These are phyloP conservation scores for Pichia rugopelliculosa DNA, from an alignment of 805 yeast species.

Conservation along the genomic window DNA sequence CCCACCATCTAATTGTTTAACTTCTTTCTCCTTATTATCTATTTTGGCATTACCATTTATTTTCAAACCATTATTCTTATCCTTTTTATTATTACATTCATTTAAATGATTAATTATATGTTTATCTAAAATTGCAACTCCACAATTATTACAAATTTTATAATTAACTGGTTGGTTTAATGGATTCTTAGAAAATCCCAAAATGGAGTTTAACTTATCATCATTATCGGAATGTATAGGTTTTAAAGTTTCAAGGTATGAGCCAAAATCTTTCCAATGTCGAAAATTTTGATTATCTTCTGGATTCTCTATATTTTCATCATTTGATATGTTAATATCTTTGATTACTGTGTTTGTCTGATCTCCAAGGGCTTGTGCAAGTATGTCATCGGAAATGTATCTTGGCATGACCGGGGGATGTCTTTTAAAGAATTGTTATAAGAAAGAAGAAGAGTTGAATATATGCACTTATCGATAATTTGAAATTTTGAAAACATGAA, in stretches of 20 bases:
- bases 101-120: conserved; percentile 34
- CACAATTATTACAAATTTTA: conserved; percentile 41
- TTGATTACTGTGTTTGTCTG: not conserved
- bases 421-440: no score
- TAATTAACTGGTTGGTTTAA: conserved; percentile 34
- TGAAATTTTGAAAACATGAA: no score
- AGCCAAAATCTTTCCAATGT: conserved; percentile 33
- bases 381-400: not conserved
- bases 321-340: not conserved
- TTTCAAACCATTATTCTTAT: no score
- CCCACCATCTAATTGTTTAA: not conserved
- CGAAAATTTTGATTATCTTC: conserved; percentile 15
- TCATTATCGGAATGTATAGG: conserved; percentile 10
- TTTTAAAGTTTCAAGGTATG: conserved; percentile 26
- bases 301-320: not conserved
- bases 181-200: conserved; percentile 24
- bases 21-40: conserved; percentile 10
- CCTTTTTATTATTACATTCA: conserved; percentile 27
- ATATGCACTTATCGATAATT: no score
- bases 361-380: conserved; percentile 3
- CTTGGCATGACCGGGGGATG: not conserved
- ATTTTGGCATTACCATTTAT: not conserved
- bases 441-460: no score
- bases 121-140: conserved; percentile 35
- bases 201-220: conserved; percentile 5